Conservation (phyloP, 306 rosid genomes). For the Pterocarpus santalinus region DNA sequence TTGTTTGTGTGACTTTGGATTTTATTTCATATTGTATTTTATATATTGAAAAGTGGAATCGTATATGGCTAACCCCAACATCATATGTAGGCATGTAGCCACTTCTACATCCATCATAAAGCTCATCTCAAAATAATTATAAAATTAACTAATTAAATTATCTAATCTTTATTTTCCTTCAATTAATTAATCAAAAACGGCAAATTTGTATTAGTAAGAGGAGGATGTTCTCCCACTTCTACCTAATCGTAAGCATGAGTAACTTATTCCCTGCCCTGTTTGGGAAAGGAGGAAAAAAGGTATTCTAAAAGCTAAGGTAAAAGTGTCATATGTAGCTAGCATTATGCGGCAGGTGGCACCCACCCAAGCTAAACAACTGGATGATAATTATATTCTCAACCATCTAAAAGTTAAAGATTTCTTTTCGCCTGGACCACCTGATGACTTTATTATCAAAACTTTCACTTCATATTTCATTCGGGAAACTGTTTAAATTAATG, state of each 20-base stretch:
- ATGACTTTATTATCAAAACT: slow-evolving; percentile 42
- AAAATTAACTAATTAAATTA: background rate
- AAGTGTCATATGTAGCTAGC: slow-evolving; percentile 46
- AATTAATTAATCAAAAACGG: slow-evolving; percentile 24
- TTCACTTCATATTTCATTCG: slow-evolving; percentile 46
- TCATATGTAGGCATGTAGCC: too few relatives aligned
- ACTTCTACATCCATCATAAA: background rate
- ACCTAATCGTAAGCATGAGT: slow-evolving; percentile 43
- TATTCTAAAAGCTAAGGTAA: slow-evolving; percentile 47
- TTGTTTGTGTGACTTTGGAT: too few relatives aligned
- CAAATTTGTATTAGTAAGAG: slow-evolving; percentile 37
- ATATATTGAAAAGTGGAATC: too few relatives aligned
- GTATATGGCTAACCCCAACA: too few relatives aligned
- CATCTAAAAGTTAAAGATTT: slow-evolving; percentile 54
- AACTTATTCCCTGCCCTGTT: slow-evolving; percentile 41
- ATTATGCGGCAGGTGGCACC: slow-evolving; percentile 53
- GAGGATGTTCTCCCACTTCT: slow-evolving; percentile 51
- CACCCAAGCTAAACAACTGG: slow-evolving; percentile 62
- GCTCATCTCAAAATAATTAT: background rate
- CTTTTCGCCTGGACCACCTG: slow-evolving; percentile 48
- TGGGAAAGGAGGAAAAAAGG: slow-evolving; percentile 40
- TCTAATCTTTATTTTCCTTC: background rate
- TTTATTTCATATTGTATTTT: too few relatives aligned
- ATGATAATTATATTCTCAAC: slow-evolving; percentile 59
- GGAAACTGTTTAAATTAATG: slow-evolving; percentile 39